These are phyloP conservation scores for Murraya paniculata DNA, from an alignment of 345 rosid species.

Conservation along the genomic window DNA sequence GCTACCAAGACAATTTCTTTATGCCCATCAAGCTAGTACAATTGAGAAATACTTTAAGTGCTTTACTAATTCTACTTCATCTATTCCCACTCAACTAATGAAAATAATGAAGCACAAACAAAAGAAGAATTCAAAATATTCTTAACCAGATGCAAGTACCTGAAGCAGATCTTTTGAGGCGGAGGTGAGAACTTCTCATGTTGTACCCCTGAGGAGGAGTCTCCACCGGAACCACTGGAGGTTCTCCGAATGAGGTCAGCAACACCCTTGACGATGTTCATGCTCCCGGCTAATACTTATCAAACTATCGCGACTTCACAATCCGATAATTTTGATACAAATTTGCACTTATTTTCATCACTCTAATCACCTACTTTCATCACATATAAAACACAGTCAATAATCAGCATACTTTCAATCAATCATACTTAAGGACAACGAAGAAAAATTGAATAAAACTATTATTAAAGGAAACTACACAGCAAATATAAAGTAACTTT, in stretches of 20 bases:
- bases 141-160: conserved; percentile 31
- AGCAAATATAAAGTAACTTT: background rate
- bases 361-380: conserved; percentile 9
- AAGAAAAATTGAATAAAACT: background rate
- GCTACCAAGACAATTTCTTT: too few species aligned
- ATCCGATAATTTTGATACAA: conserved; percentile 4
- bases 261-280: conserved; percentile 79
- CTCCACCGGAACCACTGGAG: conserved; percentile 43
- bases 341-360: conserved; percentile 25
- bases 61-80: background rate
- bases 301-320: conserved; percentile 16
- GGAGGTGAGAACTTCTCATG: conserved; percentile 54
- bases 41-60: background rate
- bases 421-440: background rate
- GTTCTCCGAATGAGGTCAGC: conserved; percentile 75
- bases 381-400: background rate
- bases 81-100: conserved; percentile 1
- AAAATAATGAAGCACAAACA: background rate
- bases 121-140: background rate
- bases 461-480: background rate
- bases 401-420: background rate
- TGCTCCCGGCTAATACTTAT: conserved; percentile 28
- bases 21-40: background rate
- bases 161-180: conserved; percentile 47
- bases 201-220: conserved; percentile 37